Conservation (phyloP, 208 protist genomes). For the Porcisia hertigi region DNA sequence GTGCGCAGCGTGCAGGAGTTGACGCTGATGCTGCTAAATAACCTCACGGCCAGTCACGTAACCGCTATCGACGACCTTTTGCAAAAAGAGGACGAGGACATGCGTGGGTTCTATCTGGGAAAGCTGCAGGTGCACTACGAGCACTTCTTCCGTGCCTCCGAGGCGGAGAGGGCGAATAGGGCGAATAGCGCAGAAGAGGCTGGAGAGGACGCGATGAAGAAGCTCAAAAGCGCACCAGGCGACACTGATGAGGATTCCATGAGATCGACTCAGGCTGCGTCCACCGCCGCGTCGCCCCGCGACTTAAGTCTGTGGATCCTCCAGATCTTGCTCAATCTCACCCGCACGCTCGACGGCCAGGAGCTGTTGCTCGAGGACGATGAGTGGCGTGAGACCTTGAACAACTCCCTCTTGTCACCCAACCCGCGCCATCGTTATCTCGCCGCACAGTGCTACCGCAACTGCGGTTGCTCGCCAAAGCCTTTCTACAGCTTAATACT, state of each 20-base stretch:
- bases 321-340: slow-evolving; percentile 82
- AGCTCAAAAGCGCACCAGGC: neutral
- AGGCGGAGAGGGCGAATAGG: slow-evolving; percentile 4
- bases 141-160: slow-evolving; percentile 25
- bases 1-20: slow-evolving; percentile 68
- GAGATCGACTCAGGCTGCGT: neutral
- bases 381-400: slow-evolving; percentile 60
- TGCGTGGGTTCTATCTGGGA: slow-evolving; percentile 78
- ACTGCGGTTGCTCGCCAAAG: slow-evolving; percentile 63
- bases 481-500: slow-evolving; percentile 48
- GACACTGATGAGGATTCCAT: neutral
- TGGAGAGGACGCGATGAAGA: slow-evolving; percentile 7
- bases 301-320: slow-evolving; percentile 78
- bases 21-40: slow-evolving; percentile 86
- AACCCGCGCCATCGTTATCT: slow-evolving; percentile 60
- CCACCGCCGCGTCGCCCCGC: slow-evolving; percentile 24
- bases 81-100: slow-evolving; percentile 78
- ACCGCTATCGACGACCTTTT: slow-evolving; percentile 74
- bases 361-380: slow-evolving; percentile 74
- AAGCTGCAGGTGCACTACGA: slow-evolving; percentile 73
- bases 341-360: slow-evolving; percentile 70
- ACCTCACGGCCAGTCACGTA: slow-evolving; percentile 78
- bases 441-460: slow-evolving; percentile 75
- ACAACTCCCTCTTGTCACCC: slow-evolving; percentile 36
- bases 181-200: neutral